Conservation (phyloP, 2,329 filamentous ascomycete genomes). For the Aspergillus hiratsukae region DNA sequence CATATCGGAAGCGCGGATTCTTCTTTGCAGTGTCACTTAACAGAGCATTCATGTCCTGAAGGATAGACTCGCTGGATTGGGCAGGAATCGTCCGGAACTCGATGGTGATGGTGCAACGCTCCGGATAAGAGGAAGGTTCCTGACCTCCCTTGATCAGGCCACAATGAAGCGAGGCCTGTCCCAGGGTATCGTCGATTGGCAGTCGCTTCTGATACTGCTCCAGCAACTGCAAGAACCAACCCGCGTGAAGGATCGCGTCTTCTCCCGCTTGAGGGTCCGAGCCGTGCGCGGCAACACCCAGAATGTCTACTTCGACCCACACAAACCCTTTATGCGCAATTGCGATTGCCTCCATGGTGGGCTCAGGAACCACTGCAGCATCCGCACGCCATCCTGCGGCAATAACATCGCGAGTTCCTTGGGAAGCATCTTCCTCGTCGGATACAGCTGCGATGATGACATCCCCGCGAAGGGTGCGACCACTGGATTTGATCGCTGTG, state of each 20-base stretch:
- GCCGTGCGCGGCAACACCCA: conserved; percentile 34
- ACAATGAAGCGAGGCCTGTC: conserved; percentile 44
- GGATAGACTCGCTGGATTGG: conserved; percentile 38
- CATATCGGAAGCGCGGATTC: conserved; percentile 39
- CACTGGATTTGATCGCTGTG: conserved; percentile 32
- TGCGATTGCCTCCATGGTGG: conserved; percentile 42
- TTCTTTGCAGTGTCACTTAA: conserved; percentile 30
- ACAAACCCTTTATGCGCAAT: conserved; percentile 50
- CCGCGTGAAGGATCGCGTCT: conserved; percentile 49
- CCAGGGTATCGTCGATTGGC: conserved; percentile 31
- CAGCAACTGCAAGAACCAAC: conserved; percentile 45
- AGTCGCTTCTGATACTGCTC: conserved; percentile 41
- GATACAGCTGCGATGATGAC: conserved; percentile 52
- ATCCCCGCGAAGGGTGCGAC: conserved; percentile 40
- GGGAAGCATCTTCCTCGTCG: conserved; percentile 50
- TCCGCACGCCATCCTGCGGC: conserved; percentile 52
- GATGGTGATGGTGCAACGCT: conserved; percentile 45
- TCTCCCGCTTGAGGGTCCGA: conserved; percentile 41
- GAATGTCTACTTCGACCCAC: conserved; percentile 32
- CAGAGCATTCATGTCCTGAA: conserved; percentile 35
- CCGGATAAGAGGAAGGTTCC: conserved; percentile 50
- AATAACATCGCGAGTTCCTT: conserved; percentile 50
- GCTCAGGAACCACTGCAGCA: conserved; percentile 48
- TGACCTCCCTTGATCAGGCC: conserved; percentile 49
- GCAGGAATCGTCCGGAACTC: conserved; percentile 48